Base-by-base conservation (phyloP, 345 rosid genomes). In the Viola odorata region DNA sequence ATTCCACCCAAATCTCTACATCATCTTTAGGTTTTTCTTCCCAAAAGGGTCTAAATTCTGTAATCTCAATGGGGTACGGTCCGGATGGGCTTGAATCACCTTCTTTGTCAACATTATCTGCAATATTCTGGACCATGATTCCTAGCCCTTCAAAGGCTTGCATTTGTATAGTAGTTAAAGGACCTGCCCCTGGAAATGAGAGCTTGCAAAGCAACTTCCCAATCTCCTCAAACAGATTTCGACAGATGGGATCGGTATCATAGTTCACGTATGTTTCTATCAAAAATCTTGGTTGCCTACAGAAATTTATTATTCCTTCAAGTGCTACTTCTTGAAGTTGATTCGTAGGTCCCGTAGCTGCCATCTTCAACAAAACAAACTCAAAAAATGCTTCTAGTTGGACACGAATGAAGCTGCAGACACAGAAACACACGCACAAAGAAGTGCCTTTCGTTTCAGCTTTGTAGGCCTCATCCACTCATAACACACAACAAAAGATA, bases 81-180 rank as follows among this genome's bases (percentile, higher is more conserved):
- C 79, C 88, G 4, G 74, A 70, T 17, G 74, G 51, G 58, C 55
- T 74, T 52, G 82, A 59, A 44, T 73, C 72, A 5, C 73, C 82
- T 62, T 88, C 89, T 62, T 67, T 77, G 63, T 85, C 88, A 54
- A 88, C 81, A 53, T 79, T 80, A 37, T 83, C 95, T 0, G 97
- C 86, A 7, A 94, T 88, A 82, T 72, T 90, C 74, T 88, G 95
- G 55, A 85, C 71, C 74, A 90, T 60, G 60, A 88, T 86, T 37
- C 86, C 78, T 13, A 94, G 75, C 39, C 97, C 99, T 79, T 94
- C 99, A 58, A 94, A 94, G 6, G 99, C 94, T 80, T 94, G 97
- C 63, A 90, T 65, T 55, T 94, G 99, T 5, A 82, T 42, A 40
- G 84, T 65, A 17, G 84, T 79, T 62, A 81, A 66, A 12, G 87